Evolutionary conservation across 768 basidiomycete genomes (phyloP), one percentile per base, ranked within the genome.

Genomic region (Phaeotremella fagi): DNA sequence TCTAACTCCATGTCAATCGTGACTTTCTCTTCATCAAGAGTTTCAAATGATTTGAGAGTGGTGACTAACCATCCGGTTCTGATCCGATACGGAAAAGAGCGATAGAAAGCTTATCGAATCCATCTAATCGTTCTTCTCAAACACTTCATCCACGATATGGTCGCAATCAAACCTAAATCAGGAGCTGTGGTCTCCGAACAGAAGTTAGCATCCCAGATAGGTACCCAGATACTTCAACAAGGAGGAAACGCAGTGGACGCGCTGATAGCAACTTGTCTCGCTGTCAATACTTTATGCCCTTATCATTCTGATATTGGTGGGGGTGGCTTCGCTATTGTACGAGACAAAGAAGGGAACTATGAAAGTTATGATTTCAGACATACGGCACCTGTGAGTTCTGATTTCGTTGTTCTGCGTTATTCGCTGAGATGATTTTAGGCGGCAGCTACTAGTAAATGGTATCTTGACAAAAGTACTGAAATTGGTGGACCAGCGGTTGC

Each of bases 401-500:
- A 3, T 14, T 37, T 4, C 26, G 23, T 25, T 20, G 18, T 24
- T 43, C 14, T 18, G 7, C 12, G 5, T 35, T 24, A 44, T 14
- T 4, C 20, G 18, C 33, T 41, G 31, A 22, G 15, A 22, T 41
- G 47, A 20, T 14, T 48, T 16, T 46, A 70, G 68, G 51, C 36
- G 38, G 55, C 28, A 3, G 68, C 55, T 1, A 61, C 45, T 2
- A 63, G 55, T 38, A 54, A 63, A 20, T 59, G 64, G 29, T 66
- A 67, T 46, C 48, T 52, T 24, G 37, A 61, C 18, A 49, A 45
- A 45, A 1, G 57, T 62, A 63, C 62, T 6, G 45, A 57, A 1
- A 81, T 78, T 54, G 91, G 94, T 4, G 91, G 94, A 2, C 76
- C 92, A 41, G 73, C 89, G 3, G 83, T 92, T 11, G 91, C 82